phyloP scores from a whole-genome alignment of 2,329 filamentous ascomycete genomes.

The Alternaria sp. region DNA sequence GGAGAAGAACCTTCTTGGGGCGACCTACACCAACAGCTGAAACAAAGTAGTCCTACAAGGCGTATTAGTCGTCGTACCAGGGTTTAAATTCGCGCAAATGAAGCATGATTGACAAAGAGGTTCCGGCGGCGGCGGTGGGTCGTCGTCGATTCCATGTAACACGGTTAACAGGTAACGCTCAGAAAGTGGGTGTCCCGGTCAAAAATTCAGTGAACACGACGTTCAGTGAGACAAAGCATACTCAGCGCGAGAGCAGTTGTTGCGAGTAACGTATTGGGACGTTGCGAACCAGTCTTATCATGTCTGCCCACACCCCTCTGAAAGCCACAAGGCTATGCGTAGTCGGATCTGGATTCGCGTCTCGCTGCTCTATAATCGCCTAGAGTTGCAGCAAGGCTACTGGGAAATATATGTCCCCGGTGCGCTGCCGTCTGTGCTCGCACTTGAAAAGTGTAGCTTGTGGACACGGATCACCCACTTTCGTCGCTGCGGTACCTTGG shows the following conservation, averaged over 20 bases:
- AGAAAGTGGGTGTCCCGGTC: constrained; percentile 36
- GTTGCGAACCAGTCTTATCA: constrained; percentile 32
- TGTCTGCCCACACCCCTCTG: constrained; percentile 30
- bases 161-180: constrained; percentile 35
- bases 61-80: constrained; percentile 68
- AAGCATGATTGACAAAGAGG: constrained; percentile 37
- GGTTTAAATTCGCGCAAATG: constrained; percentile 43
- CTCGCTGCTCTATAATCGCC: constrained; percentile 22
- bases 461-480: constrained; percentile 36
- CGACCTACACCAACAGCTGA: constrained; percentile 87
- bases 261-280: constrained; percentile 22
- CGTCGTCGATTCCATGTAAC: constrained; percentile 37
- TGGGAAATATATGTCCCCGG: constrained; percentile 19
- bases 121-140: constrained; percentile 33
- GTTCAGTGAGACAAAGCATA: constrained; percentile 26
- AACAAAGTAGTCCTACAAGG: constrained; percentile 91
- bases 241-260: constrained; percentile 19
- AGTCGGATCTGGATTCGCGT: constrained; percentile 22
- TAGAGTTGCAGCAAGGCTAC: constrained; percentile 23
- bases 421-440: constrained; percentile 30
- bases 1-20: constrained; percentile 89
- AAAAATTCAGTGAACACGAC: constrained; percentile 28
- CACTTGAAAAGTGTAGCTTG: constrained; percentile 19
- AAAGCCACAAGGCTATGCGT: constrained; percentile 21
- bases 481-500: constrained; percentile 37